These are phyloP conservation scores for Lavandula angustifolia DNA, from an alignment of 257 asterid genomes.

Conservation along the genomic window DNA sequence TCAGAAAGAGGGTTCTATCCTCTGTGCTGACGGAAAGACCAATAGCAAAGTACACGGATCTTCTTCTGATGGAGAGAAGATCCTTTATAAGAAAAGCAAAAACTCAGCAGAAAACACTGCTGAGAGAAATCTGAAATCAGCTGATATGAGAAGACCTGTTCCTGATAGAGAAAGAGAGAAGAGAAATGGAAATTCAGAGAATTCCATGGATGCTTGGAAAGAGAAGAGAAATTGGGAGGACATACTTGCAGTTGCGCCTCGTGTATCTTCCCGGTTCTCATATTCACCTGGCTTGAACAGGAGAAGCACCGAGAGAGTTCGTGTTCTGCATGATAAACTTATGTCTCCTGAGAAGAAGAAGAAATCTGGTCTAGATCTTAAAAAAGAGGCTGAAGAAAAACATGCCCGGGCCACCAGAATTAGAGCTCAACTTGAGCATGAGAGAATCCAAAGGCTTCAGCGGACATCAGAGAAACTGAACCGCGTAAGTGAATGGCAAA, in stretches of 20 bases:
- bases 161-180: conserved; percentile 75
- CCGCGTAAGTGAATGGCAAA: conserved; percentile 95
- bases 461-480: conserved; percentile 86
- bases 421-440: conserved; percentile 89
- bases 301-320: conserved; percentile 82
- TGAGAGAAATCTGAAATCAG: conserved; percentile 53
- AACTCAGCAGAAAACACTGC: conserved; percentile 37
- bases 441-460: conserved; percentile 96
- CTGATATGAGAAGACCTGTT: conserved; percentile 55
- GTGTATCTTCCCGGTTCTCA: conserved; percentile 86
- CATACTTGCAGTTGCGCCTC: conserved; percentile 78
- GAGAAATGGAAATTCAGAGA: conserved; percentile 62
- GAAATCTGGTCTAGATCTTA: conserved; percentile 79
- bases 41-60: conserved; percentile 45
- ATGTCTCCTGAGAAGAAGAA: conserved; percentile 98
- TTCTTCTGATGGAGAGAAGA: conserved; percentile 51
- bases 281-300: conserved; percentile 88
- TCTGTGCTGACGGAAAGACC: conserved; percentile 46
- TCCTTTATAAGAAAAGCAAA: conserved; percentile 53
- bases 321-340: conserved; percentile 89
- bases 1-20: conserved; percentile 48
- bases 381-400: conserved; percentile 93
- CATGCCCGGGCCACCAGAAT: conserved; percentile 98
- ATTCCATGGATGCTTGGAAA: conserved; percentile 97
- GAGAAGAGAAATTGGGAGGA: conserved; percentile 99